Evolutionary conservation across 345 rosid species (phyloP), one percentile per base, ranked within the genome.

Genomic region (Eucalyptus shirleyi): DNA sequence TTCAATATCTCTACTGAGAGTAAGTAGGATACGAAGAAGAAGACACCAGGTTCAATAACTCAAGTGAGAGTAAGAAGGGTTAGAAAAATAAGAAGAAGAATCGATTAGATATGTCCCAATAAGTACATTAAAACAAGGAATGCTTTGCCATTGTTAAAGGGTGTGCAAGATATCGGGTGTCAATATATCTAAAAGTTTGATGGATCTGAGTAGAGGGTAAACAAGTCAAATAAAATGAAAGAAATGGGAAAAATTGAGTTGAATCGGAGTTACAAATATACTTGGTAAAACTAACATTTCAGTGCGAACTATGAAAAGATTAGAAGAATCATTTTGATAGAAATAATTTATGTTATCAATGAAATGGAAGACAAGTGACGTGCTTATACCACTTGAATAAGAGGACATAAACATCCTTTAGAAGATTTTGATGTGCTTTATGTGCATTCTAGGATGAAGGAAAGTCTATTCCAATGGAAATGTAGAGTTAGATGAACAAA

Each of bases 201-300:
- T 60, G 8, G 8, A 12, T 6, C 4, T 30, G 1, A 62, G 17
- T 62, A 62, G 15, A 60, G 4, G 16, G 4, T 30, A 1, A 62
- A 62, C 8, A 13, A 1, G 17, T 62, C 34, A 62, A 28, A 62
- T 62, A 28, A 60, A 60, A 30, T 6, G 1, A 62, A 12, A 13
- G 32, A 62, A 62, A 62, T 0, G 9, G n/a, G 18, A 12, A 10
- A 1, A 62, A 3, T 30, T 3, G 7, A 28, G 34, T 62, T 3
- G 69, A 62, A 6, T 62, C 4, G 7, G 34, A 62, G 2, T 62
- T 3, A 12, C 5, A 12, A 28, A 62, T 28, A 62, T 62, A 14
- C 1, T 30, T 19, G 9, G 9, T 53, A 53, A 3, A 2, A 53
- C 1, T 1, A 53, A 0, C 1, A 3, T 60, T 12, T 6, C 1